Evolutionary conservation across 805 yeast species (phyloP), one percentile per base, ranked within the genome.

Genomic region (Starmerella apis): DNA sequence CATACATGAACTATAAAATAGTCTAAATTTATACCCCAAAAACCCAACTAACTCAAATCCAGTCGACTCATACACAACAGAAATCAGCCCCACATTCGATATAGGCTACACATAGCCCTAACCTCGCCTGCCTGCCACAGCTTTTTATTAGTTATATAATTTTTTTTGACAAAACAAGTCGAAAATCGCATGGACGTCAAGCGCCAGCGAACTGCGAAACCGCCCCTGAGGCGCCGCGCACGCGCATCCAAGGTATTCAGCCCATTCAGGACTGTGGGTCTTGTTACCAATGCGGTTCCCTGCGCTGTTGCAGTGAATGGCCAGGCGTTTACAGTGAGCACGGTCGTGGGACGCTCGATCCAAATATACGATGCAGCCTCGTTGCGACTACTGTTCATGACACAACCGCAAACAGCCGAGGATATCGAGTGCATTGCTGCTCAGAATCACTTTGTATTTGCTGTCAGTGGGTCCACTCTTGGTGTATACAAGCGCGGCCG

Each of bases 331-430:
- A 83, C 88, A 61, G 78, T 86, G 35, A 94, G 82, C 16, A 90
- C 97, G 0, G 80, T 85, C 41, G 95, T 92, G 20, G 97, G 96
- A 2, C 74, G 79, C 47, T 75, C 90, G 0, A 86, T 92, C 69
- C 97, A 90, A 65, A 86, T 92, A 25, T 92, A 84, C 62, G 98
- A 92, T 68, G 95, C 60, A 13, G 79, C 90, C 28, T 86, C 84
- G 6, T 70, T 90, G 54, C 92, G 85, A 58, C 70, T 90, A 55
- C 69, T 90, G 20, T 90, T 92, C 66, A 94, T 90, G 11, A 85
- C 95, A 0, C 84, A 79, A 56, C 76, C 75, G 19, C 90, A 84
- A 63, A 82, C 95, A 0, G 74, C 81, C 0, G 63, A 77, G 7
- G 75, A 77, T 50, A 87, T 90, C 56, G 78, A 81, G 23, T 76